A percentile compares a stretch with the other conserved stretches of the same genome.
phyloP scores from a whole-genome alignment of 1,139 yeast species.

The Pichia sp. region DNA sequence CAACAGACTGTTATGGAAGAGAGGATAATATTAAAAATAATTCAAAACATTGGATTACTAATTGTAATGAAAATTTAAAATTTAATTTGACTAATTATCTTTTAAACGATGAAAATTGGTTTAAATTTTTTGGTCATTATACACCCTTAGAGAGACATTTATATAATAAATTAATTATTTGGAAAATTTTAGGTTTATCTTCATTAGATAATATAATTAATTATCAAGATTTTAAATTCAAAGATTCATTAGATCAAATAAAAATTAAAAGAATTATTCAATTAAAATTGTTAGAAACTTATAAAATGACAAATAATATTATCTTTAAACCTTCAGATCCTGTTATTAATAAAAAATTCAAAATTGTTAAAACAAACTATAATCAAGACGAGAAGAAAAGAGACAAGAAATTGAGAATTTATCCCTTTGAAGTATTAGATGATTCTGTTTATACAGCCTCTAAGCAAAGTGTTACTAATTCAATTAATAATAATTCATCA shows the following conservation, averaged over 20 bases:
- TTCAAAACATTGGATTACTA: conserved; percentile 26
- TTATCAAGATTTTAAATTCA: conserved; percentile 3
- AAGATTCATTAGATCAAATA: conserved; percentile 1
- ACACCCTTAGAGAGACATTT: conserved; percentile 68
- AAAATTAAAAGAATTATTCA: conserved; percentile 10
- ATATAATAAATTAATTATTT: conserved; percentile 59
- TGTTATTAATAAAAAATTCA: conserved; percentile 44
- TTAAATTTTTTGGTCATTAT: conserved; percentile 67
- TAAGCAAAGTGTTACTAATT: not conserved
- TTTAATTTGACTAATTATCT: conserved; percentile 51
- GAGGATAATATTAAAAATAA: conserved; percentile 17
- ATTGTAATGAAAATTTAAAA: conserved; percentile 37
- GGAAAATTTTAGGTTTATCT: conserved; percentile 42
- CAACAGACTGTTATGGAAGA: no score
- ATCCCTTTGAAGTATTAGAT: conserved; percentile 71
- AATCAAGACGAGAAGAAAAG: conserved; percentile 28
- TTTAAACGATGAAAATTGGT: conserved; percentile 44
- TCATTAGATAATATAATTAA: conserved; percentile 12
- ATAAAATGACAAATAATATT: conserved; percentile 15
- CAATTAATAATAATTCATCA: not conserved
- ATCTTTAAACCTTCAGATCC: conserved; percentile 44
- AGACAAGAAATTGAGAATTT: conserved; percentile 34
- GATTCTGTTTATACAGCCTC: conserved; percentile 58
- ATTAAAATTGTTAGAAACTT: conserved; percentile 15
- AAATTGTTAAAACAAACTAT: conserved; percentile 33